Evolutionary conservation across 768 basidiomycete genomes (phyloP), one percentile per base, ranked within the genome.

Genomic region (Favolaschia claudopus): DNA sequence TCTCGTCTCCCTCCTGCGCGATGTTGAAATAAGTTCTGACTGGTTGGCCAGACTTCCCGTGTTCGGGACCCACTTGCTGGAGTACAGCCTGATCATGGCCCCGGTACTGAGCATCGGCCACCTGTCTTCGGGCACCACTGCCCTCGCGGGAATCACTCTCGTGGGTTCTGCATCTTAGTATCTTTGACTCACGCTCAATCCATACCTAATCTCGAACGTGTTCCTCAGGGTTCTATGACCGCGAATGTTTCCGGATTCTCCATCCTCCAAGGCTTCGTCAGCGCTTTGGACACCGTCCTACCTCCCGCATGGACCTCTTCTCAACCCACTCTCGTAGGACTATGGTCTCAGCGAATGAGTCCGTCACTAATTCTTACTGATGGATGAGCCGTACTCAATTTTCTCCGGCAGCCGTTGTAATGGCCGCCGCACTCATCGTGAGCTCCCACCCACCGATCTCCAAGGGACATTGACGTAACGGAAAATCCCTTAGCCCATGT

Each of bases 301-400:
- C 96, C 97, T 1, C 87, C 93, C 34, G 95, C 96, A 15, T 99
- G 93, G 95, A 96, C 97, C 0, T 95, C 94, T 4, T 70, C 87
- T 1, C 87, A 89, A 28, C 96, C 95, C 0, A 76, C 89, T 15
- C 80, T 93, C 12, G 93, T 98, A 12, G 95, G 95, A 7, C 80
- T 96, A 8, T 96, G 95, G 95, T 75, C 90, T 9, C 94, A 96
- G 72, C 80, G 95, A 62, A 95, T 93, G 91, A 77, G 90, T 91
- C 63, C 40, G 88, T 78, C 34, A 37, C n/a, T 12, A 37, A 54
- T 6, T 42, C 48, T 24, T 34, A 20, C 38, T 45, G 33, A 39
- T 10, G 31, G n/a, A 31, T 24, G 15, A 4, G 24, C 36, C 14
- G 52, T 22, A 36, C 28, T 28, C 36, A 12, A 37, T 55, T 12